phyloP scores from a whole-genome alignment of 495 filamentous ascomycete species.

The Jackrogersella multiformis region DNA sequence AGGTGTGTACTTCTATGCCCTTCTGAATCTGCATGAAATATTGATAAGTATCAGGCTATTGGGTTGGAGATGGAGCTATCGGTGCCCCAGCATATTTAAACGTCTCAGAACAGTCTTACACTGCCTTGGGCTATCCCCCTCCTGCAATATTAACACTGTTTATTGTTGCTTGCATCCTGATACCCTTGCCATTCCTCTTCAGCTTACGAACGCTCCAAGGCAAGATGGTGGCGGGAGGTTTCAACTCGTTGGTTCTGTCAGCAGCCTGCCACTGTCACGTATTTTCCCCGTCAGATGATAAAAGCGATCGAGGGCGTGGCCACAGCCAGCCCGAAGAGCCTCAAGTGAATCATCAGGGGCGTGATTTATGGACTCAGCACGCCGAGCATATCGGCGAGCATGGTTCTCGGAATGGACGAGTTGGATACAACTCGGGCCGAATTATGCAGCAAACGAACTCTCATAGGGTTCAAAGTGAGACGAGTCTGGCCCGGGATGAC shows the following conservation, averaged over 20 bases:
- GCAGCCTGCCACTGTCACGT: slow-evolving; percentile 14
- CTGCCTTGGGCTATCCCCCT: slow-evolving; percentile 5
- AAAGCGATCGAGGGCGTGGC: neutral
- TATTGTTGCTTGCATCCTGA: neutral
- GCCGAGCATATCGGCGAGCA: neutral
- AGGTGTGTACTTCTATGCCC: neutral
- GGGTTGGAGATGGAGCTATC: neutral
- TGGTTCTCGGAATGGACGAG: neutral
- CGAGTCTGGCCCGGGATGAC: neutral
- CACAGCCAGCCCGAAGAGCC: too few species aligned
- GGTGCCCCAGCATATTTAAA: neutral
- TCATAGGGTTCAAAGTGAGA: neutral
- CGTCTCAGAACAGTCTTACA: neutral
- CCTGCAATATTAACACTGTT: neutral
- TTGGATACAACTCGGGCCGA: neutral
- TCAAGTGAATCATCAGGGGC: neutral
- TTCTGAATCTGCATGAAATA: neutral
- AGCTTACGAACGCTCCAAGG: slow-evolving; percentile 5
- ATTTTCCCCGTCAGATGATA: neutral
- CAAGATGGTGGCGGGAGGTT: slow-evolving; percentile 15
- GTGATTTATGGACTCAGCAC: neutral
- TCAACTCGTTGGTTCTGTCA: slow-evolving; percentile 12
- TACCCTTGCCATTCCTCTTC: slow-evolving; percentile 5
- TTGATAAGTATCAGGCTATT: neutral
- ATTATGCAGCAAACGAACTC: neutral